These are phyloP conservation scores for Penicillium nordicum DNA, from an alignment of 2,329 filamentous ascomycete species.

Conservation along the genomic window DNA sequence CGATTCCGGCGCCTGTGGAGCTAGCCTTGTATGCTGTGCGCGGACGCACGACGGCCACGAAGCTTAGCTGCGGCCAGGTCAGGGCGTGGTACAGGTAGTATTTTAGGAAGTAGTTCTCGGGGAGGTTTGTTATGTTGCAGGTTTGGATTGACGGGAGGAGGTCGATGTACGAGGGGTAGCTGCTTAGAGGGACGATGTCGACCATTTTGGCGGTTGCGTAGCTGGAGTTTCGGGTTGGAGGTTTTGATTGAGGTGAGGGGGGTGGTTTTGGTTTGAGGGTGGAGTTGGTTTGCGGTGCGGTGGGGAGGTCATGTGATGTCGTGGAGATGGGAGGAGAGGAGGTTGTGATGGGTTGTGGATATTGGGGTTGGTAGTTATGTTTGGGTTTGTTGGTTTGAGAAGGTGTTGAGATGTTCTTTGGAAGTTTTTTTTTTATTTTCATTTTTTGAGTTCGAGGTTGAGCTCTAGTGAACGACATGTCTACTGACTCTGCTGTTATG, in stretches of 20 bases:
- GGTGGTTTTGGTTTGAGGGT: background rate
- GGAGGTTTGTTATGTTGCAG: conserved; percentile 97
- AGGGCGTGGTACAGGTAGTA: conserved; percentile 99
- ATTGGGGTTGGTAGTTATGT: too few species aligned
- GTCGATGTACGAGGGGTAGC: conserved; percentile 66
- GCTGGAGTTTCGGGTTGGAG: too few species aligned
- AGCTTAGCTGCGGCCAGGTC: conserved; percentile 95
- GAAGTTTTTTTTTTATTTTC: background rate
- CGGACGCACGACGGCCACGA: conserved; percentile 90
- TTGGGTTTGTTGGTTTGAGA: background rate
- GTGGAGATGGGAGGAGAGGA: background rate
- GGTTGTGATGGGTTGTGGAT: background rate
- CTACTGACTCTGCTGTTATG: background rate
- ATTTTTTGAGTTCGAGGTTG: background rate
- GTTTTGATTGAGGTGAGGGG: background rate
- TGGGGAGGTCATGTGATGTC: conserved; percentile 11
- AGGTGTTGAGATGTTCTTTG: background rate
- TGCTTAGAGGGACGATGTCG: conserved; percentile 48
- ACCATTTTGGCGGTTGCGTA: conserved; percentile 39
- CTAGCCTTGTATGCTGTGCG: conserved; percentile 69
- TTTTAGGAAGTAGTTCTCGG: conserved; percentile 99
- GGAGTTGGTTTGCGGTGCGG: background rate
- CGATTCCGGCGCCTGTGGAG: conserved; percentile 44
- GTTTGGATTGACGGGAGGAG: conserved; percentile 85
- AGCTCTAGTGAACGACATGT: background rate